Evolutionary conservation across 2,329 filamentous ascomycete species (phyloP), one percentile per base, ranked within the genome.

Genomic region (Fusarium ambrosium): DNA sequence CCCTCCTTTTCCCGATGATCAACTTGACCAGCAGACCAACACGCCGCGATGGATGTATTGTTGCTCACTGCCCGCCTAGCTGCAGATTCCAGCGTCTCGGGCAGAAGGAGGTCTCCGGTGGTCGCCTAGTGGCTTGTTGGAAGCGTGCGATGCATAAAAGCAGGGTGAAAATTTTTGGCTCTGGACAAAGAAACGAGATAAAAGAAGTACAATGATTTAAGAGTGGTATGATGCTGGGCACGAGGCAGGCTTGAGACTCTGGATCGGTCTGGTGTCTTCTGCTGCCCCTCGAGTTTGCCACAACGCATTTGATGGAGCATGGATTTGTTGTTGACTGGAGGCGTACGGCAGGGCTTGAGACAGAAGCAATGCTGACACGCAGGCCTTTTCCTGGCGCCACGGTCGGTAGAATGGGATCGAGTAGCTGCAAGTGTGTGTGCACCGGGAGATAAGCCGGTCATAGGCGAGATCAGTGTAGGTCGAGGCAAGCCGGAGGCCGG

Each of bases 371-470:
- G 39, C 45, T 59, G 69, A 66, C 29, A 68, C 48, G 36, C 36
- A 70, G 61, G 32, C 16, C 43, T 65, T 70, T 70, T 68, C 45
- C 53, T 45, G 13, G 39, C 58, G 53, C 41, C 27, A 64, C 34
- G 58, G 34, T 68, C 66, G 66, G 55, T 18, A 70, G 64, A 59
- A 64, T 20, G 37, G 37, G 39, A 37, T 59, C 41, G 41, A 66
- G 55, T 63, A 64, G 24, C 39, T 64, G 56, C 66, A 69, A 62
- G 24, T 24, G 43, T 62, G 11, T 59, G 64, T 73, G 62, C 69
- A 70, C 69, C 68, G 66, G 75, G 61, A 71, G 58, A 71, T 68
- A 71, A 68, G 66, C 72, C 69, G 74, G 67, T 69, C 68, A 66
- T 58, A 69, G 63, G 34, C 34, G 48, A 53, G 13, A 53, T 29